Evolutionary conservation across 441 rosid species (phyloP).

Genomic region (Geranium incanum): DNA sequence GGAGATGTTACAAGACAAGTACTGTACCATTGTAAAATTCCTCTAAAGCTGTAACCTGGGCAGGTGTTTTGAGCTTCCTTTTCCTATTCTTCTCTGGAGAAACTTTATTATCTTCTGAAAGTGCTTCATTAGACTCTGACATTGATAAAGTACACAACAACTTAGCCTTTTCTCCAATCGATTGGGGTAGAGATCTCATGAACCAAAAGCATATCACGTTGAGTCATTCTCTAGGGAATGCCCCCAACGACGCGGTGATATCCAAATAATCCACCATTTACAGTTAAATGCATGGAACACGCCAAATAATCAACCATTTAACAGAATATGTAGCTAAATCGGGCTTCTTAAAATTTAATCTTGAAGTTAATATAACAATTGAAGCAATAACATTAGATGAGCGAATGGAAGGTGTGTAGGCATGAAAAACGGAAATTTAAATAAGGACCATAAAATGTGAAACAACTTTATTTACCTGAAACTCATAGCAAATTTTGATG

Average conservation of each 20-base stretch:
- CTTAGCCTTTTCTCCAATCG: too few species aligned
- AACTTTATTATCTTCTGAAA: slow-evolving; percentile 47
- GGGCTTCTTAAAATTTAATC: not conserved
- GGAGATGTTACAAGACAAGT: slow-evolving; percentile 16
- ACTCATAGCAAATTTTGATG: not conserved
- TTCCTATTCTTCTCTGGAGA: slow-evolving; percentile 49
- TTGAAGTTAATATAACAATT: not conserved
- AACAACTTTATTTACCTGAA: not conserved
- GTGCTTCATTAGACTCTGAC: slow-evolving; percentile 24
- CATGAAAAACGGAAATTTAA: not conserved
- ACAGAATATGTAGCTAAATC: not conserved
- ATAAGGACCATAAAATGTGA: not conserved
- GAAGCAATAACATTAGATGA: not conserved
- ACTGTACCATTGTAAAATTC: slow-evolving; percentile 56
- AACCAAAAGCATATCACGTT: not conserved
- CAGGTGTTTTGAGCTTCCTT: slow-evolving; percentile 61
- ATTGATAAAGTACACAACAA: not conserved
- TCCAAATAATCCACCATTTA: too few species aligned
- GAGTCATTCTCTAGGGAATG: not conserved
- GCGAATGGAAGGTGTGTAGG: not conserved
- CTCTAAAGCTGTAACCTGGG: slow-evolving; percentile 68
- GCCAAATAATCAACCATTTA: not conserved
- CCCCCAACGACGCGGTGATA: not conserved
- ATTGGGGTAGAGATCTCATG: too few species aligned
- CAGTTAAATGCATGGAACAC: not conserved